Base-by-base conservation (phyloP, 768 basidiomycete genomes). In the Lentinus brumalis region DNA sequence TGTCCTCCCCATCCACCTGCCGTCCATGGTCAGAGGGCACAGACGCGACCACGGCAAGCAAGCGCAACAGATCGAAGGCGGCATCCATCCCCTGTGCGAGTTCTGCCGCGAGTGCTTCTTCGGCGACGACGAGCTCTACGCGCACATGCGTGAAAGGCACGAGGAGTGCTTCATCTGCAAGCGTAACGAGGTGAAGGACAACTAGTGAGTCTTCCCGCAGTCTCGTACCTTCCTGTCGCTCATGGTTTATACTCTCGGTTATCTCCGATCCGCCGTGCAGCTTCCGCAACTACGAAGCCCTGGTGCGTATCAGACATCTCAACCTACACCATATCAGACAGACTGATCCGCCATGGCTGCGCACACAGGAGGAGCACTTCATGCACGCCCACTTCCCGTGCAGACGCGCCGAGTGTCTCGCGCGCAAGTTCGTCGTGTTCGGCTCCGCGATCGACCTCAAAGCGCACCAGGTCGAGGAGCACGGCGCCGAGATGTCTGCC, bases 401-500 rank as follows among this genome's bases (percentile, higher is more conserved):
- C 72, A 78, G 76, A 3, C 87, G 93, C 59, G 63, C 85, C 0
- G 71, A 78, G 41, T 99, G 96, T 69, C 85, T 88, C 47, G 86
- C 86, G 5, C 88, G 85, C 67, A 98, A 97, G 75, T 99, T 99
- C 64, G 91, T 98, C 61, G 97, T 98, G 12, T 98, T 98, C 73
- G 86, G 86, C 42, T 88, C 89, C 4, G 80, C 85, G 14, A 77
- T 99, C 11, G 97, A 99, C 71, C 85, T 98, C 40, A 86, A 94
- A 73, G 96, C 88, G 0, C 97, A 99, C 72, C 88, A 89, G 76
- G 88, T 98, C 10, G 87, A 91, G 55, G 88, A 86, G 54, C 94
- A 96, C 62, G 89, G 87, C 9, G 83, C 80, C 0, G 86, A 86
- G 35, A 87, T 92, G 87, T 85, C 81, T 15, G 74, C 89, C 2